Evolutionary conservation across 1,284 basidiomycete genomes (phyloP), one percentile per base, ranked within the genome.

Genomic region (Ceratobasidium theobromae): DNA sequence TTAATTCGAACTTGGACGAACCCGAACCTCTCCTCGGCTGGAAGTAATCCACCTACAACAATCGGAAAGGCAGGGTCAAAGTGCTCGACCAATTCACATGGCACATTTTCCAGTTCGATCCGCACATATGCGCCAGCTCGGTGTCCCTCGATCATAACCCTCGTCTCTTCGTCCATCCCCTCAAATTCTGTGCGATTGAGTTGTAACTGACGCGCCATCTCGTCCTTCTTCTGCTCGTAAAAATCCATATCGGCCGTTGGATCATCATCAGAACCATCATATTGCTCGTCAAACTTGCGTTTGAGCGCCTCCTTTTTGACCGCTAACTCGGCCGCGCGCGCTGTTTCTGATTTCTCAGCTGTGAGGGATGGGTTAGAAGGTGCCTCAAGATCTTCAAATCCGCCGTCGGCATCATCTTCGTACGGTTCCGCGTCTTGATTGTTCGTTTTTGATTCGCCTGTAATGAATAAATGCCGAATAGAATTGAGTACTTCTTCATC

Each of bases 1-100:
- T 99, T 99, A 77, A 99, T 88, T 62, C 97, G 86, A 48, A 95
- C 95, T 76, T 98, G 96, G 18, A 98, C 82, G 77, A 89, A 97
- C 1, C 95, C 96, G 73, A 98, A 93, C 9, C 87, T 84, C 76
- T 96, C 93, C 77, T 99, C 97, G 0, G 91, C 86, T 0, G 93
- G 83, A 4, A 97, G 82, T n/a, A 99, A 81, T 0, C 96, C 96
- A 21, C 97, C 97, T 48, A 98, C 84, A 68, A 99, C 82, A 72
- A 99, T 87, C 1, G 96, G 97, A 73, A 89, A 96, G 8, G 81
- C 78, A 1, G 96, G 92, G 75, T 98, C 89, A 75, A 99, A 99
- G 77, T 98, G 81, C 72, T 95, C 89, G 40, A 98, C 84, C 79
- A 99, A 84, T 77, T 99, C 96, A 78, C 86, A 91, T 0, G 96